These are phyloP conservation scores for Fusarium verticillioides DNA, from an alignment of 2,329 filamentous ascomycete species.

Conservation along the genomic window DNA sequence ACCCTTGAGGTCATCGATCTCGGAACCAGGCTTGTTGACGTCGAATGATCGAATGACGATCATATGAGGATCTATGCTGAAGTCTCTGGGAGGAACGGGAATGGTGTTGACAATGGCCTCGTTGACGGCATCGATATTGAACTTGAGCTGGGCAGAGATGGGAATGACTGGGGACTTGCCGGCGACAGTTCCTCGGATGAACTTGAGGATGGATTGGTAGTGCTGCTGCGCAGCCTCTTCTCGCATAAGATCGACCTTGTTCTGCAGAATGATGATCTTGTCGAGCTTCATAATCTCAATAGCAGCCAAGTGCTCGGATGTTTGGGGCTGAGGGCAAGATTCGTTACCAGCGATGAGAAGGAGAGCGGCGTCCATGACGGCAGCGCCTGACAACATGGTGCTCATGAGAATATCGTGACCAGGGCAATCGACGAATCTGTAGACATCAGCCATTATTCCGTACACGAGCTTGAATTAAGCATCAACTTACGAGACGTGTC, in stretches of 20 bases:
- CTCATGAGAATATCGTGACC: conserved; percentile 99
- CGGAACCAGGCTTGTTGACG: conserved; percentile 99
- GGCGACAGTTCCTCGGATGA: conserved; percentile 96
- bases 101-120: conserved; percentile 96
- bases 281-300: conserved; percentile 99
- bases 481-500: conserved; percentile 86
- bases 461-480: neutral
- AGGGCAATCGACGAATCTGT: conserved; percentile 95
- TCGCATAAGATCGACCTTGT: conserved; percentile 99
- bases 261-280: conserved; percentile 99
- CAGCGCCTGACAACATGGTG: conserved; percentile 99
- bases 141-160: conserved; percentile 97
- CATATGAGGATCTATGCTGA: conserved; percentile 93
- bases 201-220: conserved; percentile 97
- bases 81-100: conserved; percentile 90
- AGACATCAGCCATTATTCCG: conserved; percentile 31
- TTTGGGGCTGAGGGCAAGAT: conserved; percentile 97
- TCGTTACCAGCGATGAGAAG: conserved; percentile 98
- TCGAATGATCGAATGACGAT: conserved; percentile 99
- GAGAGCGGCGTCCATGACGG: conserved; percentile 98
- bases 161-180: conserved; percentile 96
- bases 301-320: conserved; percentile 96
- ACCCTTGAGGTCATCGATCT: conserved; percentile 98
- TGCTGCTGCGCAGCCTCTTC: conserved; percentile 94
- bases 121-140: conserved; percentile 99